Evolutionary conservation across 2,329 filamentous ascomycete genomes (phyloP).

Genomic region (Tolypocladium ovalisporum): DNA sequence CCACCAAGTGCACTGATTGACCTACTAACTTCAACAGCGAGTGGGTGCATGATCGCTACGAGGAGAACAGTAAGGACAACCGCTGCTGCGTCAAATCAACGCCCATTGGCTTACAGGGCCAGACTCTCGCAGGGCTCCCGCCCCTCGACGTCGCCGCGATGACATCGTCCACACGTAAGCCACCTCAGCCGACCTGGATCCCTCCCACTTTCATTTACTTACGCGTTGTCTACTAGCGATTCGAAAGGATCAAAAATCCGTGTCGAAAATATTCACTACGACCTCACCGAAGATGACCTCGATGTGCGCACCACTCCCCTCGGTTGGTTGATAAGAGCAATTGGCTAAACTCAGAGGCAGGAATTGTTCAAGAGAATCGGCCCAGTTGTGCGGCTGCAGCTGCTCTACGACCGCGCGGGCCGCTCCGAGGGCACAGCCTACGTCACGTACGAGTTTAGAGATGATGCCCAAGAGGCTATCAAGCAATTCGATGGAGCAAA

Average conservation of each 20-base stretch:
- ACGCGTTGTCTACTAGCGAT: conserved; percentile 26
- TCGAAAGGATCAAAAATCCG: conserved; percentile 58
- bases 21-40: conserved; percentile 42
- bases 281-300: conserved; percentile 75
- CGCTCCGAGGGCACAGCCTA: conserved; percentile 78
- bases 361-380: conserved; percentile 74
- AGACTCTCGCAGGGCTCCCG: conserved; percentile 29
- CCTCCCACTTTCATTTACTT: background rate
- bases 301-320: conserved; percentile 45
- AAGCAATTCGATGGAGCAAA: conserved; percentile 81
- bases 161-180: conserved; percentile 28
- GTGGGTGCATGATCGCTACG: conserved; percentile 89
- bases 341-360: conserved; percentile 32
- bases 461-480: conserved; percentile 66
- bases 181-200: too few species aligned
- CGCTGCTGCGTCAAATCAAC: background rate
- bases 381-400: conserved; percentile 53
- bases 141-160: conserved; percentile 30
- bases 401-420: conserved; percentile 79
- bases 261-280: conserved; percentile 87
- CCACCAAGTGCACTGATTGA: conserved; percentile 2
- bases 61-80: conserved; percentile 52
- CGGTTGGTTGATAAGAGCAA: too few species aligned
- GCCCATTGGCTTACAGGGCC: conserved; percentile 10
- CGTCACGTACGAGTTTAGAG: conserved; percentile 63